Evolutionary conservation across 108 stramenopile genomes (phyloP).

Genomic region (Fragilariopsis cylindrus): DNA sequence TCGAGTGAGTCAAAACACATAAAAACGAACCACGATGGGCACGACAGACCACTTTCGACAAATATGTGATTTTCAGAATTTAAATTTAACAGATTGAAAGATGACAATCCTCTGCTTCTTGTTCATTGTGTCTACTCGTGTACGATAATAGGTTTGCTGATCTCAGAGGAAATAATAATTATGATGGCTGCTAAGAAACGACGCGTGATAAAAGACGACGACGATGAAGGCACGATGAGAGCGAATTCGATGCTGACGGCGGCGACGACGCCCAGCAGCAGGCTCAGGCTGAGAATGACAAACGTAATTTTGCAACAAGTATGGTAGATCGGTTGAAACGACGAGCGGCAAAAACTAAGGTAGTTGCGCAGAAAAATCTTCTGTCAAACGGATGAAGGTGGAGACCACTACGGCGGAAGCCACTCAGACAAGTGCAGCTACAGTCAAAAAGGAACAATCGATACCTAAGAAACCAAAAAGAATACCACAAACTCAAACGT

Average conservation of each 20-base stretch:
- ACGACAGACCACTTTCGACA: no score
- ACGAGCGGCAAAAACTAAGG: neutral
- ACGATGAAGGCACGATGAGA: neutral
- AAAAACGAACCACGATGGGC: no score
- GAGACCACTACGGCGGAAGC: neutral
- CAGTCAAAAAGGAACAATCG: slow-evolving; percentile 3
- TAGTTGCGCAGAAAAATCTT: neutral
- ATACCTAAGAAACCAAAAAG: slow-evolving; percentile 5
- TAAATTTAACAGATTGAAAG: no score
- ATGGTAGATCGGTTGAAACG: neutral
- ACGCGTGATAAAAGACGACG: slow-evolving; percentile 8
- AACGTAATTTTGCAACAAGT: neutral
- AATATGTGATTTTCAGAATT: no score
- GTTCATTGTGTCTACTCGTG: no score
- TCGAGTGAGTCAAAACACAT: no score
- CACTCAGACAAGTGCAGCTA: neutral
- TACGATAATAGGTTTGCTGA: no score
- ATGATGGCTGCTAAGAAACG: neutral
- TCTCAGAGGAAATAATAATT: neutral
- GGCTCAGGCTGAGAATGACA: neutral
- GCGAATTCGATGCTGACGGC: neutral
- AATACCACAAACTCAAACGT: neutral
- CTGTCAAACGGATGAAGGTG: neutral
- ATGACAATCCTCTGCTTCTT: no score
- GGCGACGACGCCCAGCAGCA: no score